A percentile compares a stretch with the other conserved stretches of the same genome.
Conservation (phyloP, 2,329 filamentous ascomycete genomes). For the Aspergillus pseudonomiae region DNA sequence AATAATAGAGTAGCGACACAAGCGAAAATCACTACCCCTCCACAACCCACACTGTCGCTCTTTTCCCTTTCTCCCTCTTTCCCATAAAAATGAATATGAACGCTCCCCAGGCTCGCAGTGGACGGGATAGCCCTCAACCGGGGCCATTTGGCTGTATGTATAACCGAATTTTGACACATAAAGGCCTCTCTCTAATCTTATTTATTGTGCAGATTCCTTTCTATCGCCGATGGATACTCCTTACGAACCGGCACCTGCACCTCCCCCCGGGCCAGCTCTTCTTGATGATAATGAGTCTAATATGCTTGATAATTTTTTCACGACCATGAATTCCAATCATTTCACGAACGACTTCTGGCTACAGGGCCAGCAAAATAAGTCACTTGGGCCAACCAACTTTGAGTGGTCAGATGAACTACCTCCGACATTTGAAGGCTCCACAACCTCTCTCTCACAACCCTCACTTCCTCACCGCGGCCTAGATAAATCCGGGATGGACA, state of each 20-base stretch:
- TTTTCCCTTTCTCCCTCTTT: constrained; percentile 2
- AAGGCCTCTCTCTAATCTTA: constrained; percentile 12
- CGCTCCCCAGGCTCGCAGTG: constrained; percentile 32
- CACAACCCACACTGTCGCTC: constrained; percentile 1
- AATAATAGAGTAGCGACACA: constrained; percentile 26
- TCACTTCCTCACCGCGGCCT: constrained; percentile 32
- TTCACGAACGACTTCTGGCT: constrained; percentile 45
- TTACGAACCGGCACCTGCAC: constrained; percentile 59
- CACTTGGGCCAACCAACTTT: constrained; percentile 31
- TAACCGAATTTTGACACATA: constrained; percentile 7
- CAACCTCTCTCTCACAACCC: constrained; percentile 65
- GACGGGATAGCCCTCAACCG: constrained; percentile 56
- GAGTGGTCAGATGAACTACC: constrained; percentile 57
- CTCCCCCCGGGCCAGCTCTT: constrained; percentile 66
- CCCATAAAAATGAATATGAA: constrained; percentile 36
- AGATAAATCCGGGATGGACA: constrained; percentile 29
- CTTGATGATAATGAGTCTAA: constrained; percentile 62
- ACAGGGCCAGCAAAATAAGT: constrained; percentile 31
- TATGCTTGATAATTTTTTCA: constrained; percentile 55
- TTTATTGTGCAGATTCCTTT: constrained; percentile 33
- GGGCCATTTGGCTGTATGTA: constrained; percentile 70
- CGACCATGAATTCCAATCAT: constrained; percentile 44
- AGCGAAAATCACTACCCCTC: constrained; percentile 7
- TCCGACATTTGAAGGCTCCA: constrained; percentile 66
- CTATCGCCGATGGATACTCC: constrained; percentile 38